These are phyloP conservation scores for Cryphonectria carpinicola DNA, from an alignment of 2,329 filamentous ascomycete genomes.

Conservation along the genomic window DNA sequence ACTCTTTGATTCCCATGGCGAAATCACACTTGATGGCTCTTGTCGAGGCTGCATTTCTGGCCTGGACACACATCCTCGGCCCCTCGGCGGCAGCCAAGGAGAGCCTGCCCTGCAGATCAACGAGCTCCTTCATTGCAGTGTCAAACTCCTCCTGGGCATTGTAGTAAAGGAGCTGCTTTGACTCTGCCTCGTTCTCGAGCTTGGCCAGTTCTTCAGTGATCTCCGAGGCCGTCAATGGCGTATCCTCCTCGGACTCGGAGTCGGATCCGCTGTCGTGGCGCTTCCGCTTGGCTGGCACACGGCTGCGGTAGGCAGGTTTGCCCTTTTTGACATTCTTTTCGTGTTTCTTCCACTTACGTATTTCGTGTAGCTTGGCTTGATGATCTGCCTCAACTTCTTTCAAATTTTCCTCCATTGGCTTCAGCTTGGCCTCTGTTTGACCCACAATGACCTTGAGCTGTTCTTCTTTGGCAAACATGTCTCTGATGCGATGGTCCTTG, in stretches of 20 bases:
- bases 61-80: constrained; percentile 12
- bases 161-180: not conserved
- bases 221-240: not conserved
- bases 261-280: not conserved
- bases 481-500: constrained; percentile 11
- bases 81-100: not conserved
- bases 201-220: not conserved
- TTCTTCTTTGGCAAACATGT: not conserved
- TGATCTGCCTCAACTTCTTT: not conserved
- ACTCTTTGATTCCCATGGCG: constrained; percentile 17
- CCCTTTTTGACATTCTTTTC: not conserved
- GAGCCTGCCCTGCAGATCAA: not conserved
- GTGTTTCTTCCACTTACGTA: not conserved
- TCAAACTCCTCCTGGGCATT: not conserved
- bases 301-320: not conserved
- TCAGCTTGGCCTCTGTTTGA: not conserved
- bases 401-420: not conserved
- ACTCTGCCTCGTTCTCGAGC: not conserved
- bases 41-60: not conserved
- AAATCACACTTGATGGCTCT: constrained; percentile 14
- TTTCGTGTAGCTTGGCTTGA: not conserved
- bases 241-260: not conserved
- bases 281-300: constrained; percentile 21
- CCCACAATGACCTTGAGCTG: not conserved
- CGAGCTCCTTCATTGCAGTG: not conserved